Evolutionary conservation across 345 rosid genomes (phyloP).

Genomic region (Adansonia digitata): DNA sequence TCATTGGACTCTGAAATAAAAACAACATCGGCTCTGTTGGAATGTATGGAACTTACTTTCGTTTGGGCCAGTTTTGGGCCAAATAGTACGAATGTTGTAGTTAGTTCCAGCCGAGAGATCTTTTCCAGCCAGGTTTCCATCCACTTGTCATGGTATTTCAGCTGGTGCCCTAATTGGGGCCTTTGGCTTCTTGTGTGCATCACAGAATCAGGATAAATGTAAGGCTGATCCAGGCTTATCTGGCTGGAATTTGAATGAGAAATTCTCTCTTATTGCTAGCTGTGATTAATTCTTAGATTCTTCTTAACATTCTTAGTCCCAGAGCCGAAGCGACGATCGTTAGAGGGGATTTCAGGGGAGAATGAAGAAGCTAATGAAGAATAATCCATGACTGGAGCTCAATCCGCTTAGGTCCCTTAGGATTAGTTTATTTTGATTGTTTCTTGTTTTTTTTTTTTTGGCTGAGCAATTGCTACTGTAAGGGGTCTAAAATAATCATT

Average conservation of each 20-base stretch:
- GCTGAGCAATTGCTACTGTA: not conserved
- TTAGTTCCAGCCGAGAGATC: slow-evolving; percentile 15
- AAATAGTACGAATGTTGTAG: slow-evolving; percentile 2
- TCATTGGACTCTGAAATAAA: not conserved
- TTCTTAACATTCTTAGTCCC: slow-evolving; percentile 29
- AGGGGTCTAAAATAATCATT: not conserved
- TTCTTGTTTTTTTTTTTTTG: not conserved
- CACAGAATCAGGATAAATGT: slow-evolving; percentile 20
- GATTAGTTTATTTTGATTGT: not conserved
- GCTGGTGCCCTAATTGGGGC: not conserved
- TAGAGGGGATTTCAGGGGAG: not conserved
- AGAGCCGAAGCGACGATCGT: not conserved
- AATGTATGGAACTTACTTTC: not conserved
- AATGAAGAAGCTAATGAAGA: not conserved
- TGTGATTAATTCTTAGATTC: slow-evolving; percentile 23
- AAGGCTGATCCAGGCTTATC: slow-evolving; percentile 14
- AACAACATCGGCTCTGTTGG: slow-evolving; percentile 2
- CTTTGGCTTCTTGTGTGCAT: slow-evolving; percentile 28
- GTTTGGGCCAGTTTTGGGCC: slow-evolving; percentile 17
- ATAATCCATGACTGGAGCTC: not conserved
- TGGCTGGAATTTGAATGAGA: slow-evolving; percentile 20
- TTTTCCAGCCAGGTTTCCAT: not conserved
- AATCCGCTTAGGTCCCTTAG: not conserved
- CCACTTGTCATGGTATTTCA: slow-evolving; percentile 18
- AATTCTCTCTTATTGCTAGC: slow-evolving; percentile 16